Base-by-base conservation (phyloP, 2,329 filamentous ascomycete genomes). In the Emergomyces orientalis region DNA sequence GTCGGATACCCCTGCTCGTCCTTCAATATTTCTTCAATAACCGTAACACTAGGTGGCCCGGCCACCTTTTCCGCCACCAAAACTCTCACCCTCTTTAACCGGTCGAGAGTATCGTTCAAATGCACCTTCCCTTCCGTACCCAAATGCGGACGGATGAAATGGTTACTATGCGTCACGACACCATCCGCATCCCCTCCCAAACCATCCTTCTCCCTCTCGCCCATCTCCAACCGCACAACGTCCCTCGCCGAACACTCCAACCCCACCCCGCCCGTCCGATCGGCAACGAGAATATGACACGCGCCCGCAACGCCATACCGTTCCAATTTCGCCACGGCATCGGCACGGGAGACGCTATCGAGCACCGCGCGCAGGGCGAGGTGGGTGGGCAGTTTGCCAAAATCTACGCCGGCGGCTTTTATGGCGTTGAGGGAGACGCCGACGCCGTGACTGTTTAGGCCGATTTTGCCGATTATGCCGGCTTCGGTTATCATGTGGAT, bases 381-480 rank as follows among this genome's bases (percentile, higher is more conserved):
- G 71, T 86, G 83, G 25, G 80, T 80, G 0, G 83, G 83, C 14
- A 85, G 68, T 4, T 76, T 76, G 2, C 71, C 71, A 6, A 74
- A 71, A 60, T 80, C 74, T 54, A 83, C 76, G 1, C 83, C 82
- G 41, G 75, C 72, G 1, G 79, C 80, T 66, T 76, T 74, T 64
- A 85, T 81, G 2, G 83, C 83, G 68, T 86, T 86, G 56, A 85
- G 74, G 32, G 79, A 79, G 0, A 82, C 80, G 1, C 82, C 83
- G 0, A 86, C 81, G 3, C 82, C 81, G 0, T 69, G 66, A 54
- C 72, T 75, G 67, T 85, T 85, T 63, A 85, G 71, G 1, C 84
- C 83, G 52, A 86, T 84, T 68, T 85, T 85, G 19, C 82, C 82
- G 59, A 84, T 80, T 19, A 84, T 76, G 7, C 82, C 82, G 1